These are phyloP conservation scores for Mycosphaerella sp. DNA, from an alignment of 2,329 filamentous ascomycete genomes.

Conservation along the genomic window DNA sequence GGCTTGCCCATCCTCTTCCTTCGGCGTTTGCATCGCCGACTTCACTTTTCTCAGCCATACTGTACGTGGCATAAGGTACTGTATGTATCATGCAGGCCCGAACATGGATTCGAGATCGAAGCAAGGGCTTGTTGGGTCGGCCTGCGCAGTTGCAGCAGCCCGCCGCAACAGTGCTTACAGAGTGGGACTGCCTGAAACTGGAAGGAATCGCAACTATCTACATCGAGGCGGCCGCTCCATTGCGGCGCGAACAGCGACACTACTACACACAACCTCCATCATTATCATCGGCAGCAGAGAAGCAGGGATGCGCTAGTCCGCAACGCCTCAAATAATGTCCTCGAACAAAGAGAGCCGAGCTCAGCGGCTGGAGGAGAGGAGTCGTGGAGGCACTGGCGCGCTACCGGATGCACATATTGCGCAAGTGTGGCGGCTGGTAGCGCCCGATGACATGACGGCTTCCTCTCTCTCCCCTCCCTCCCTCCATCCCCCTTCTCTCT, in stretches of 20 bases:
- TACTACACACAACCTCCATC: too few species aligned
- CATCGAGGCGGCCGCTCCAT: not conserved
- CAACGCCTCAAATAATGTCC: conserved; percentile 9
- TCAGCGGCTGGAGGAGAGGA: conserved; percentile 12
- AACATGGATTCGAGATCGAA: conserved; percentile 27
- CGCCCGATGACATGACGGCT: conserved; percentile 11
- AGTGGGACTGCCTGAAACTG: conserved; percentile 17
- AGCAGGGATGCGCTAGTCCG: conserved; percentile 10
- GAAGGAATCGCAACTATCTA: conserved; percentile 4
- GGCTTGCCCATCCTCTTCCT: not conserved
- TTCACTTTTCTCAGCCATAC: conserved; percentile 12
- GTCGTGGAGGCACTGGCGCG: conserved; percentile 14
- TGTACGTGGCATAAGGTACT: too few species aligned
- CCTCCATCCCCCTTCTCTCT: too few species aligned
- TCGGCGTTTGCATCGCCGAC: conserved; percentile 3
- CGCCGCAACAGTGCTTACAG: not conserved
- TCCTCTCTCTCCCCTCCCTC: too few species aligned
- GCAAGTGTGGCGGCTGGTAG: conserved; percentile 26
- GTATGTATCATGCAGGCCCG: conserved; percentile 28
- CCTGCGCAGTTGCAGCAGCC: conserved; percentile 17
- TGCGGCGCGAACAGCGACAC: conserved; percentile 18
- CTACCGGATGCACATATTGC: conserved; percentile 26
- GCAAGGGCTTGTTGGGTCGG: conserved; percentile 22
- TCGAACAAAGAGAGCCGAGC: conserved; percentile 11
- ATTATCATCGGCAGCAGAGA: conserved; percentile 6